Evolutionary conservation across 2,329 filamentous ascomycete genomes (phyloP).

Genomic region (Aspergillus awamori): DNA sequence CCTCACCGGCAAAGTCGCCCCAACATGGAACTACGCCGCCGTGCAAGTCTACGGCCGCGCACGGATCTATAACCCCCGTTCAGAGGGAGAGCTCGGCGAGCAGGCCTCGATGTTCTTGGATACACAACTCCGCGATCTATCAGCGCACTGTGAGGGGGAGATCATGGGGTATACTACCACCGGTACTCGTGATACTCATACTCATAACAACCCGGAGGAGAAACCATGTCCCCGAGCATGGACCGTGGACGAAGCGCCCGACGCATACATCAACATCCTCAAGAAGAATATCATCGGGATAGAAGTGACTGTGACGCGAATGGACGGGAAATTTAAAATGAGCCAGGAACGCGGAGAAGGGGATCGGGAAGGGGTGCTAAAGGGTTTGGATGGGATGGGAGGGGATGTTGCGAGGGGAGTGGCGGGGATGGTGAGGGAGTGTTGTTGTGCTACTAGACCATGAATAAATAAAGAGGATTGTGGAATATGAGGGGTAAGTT

Average conservation of each 20-base stretch:
- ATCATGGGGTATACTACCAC: slow-evolving; percentile 58
- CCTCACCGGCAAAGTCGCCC: slow-evolving; percentile 65
- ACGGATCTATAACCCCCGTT: slow-evolving; percentile 54
- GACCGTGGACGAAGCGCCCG: slow-evolving; percentile 58
- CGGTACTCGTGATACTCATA: slow-evolving; percentile 32
- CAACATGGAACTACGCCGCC: slow-evolving; percentile 71
- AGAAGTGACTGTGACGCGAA: too few relatives aligned
- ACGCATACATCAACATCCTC: too few relatives aligned
- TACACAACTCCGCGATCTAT: slow-evolving; percentile 45
- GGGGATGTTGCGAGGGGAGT: neutral
- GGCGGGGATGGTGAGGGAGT: slow-evolving; percentile 21
- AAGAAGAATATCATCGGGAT: too few relatives aligned
- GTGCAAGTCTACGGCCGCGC: slow-evolving; percentile 65
- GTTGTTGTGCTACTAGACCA: neutral
- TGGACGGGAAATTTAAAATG: too few relatives aligned
- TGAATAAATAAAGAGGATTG: too few relatives aligned
- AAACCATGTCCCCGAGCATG: slow-evolving; percentile 41
- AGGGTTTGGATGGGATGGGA: slow-evolving; percentile 52
- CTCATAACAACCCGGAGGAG: slow-evolving; percentile 47
- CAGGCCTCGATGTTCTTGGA: slow-evolving; percentile 56
- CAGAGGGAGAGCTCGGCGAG: slow-evolving; percentile 36
- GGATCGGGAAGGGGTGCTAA: slow-evolving; percentile 59
- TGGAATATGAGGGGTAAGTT: neutral
- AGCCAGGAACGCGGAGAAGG: too few relatives aligned
- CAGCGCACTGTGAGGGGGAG: slow-evolving; percentile 53